Conservation (phyloP, 352 stramenopile genomes). For the Pythium aquatile region DNA sequence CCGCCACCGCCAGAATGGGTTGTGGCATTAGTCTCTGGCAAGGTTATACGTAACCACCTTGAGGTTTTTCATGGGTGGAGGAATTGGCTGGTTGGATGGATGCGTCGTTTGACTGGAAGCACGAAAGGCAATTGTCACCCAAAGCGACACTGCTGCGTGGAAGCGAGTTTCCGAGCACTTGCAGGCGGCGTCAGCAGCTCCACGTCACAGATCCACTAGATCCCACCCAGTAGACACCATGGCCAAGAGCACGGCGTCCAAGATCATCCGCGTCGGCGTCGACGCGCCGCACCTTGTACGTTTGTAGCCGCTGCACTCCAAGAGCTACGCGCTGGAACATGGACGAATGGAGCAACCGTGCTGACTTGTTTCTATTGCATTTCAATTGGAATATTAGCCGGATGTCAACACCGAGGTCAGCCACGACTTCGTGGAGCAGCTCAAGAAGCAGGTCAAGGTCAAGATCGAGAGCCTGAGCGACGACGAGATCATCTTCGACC, state of each 20-base stretch:
- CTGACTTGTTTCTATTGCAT: constrained; percentile 9
- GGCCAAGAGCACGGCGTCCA: constrained; percentile 58
- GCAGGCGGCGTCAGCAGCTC: background rate
- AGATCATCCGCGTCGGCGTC: constrained; percentile 71
- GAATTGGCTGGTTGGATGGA: constrained; percentile 35
- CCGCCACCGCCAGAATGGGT: constrained; percentile 17
- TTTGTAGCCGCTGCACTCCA: constrained; percentile 9
- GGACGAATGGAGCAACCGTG: background rate
- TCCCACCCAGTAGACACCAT: constrained; percentile 34
- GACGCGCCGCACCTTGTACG: constrained; percentile 79
- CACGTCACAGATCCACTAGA: constrained; percentile 14
- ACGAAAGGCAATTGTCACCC: constrained; percentile 17
- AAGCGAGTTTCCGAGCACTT: constrained; percentile 2
- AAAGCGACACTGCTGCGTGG: constrained; percentile 23
- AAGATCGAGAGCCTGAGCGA: constrained; percentile 83
- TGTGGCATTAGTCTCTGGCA: constrained; percentile 8
- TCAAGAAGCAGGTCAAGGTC: constrained; percentile 83
- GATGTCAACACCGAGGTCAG: constrained; percentile 70
- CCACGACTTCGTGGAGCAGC: constrained; percentile 79
- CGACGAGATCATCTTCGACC: constrained; percentile 91
- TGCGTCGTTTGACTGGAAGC: constrained; percentile 35
- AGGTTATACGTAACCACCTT: constrained; percentile 17
- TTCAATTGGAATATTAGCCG: constrained; percentile 34
- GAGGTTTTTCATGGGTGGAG: constrained; percentile 21
- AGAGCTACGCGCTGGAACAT: background rate